Evolutionary conservation across 345 rosid genomes (phyloP), one percentile per base, ranked within the genome.

Genomic region (Dipteronia sinensis): DNA sequence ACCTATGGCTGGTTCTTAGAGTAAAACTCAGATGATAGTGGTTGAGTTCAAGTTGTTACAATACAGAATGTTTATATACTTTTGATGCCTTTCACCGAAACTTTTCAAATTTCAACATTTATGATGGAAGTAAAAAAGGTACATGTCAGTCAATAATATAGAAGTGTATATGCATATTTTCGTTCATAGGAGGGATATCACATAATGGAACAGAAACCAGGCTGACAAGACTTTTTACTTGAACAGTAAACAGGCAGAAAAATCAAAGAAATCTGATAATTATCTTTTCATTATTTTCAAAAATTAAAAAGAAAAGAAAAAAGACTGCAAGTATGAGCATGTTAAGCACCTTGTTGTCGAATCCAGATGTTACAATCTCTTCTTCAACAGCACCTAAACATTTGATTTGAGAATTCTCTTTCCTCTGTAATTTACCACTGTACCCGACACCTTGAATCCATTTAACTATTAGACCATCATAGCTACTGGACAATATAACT

Each of bases 401-500:
- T 81, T 95, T 95, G 20, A 95, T 92, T 81, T 93, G 97, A 53
- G 94, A 71, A 77, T 78, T 90, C 84, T 92, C 97, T 83, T 85
- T 88, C 86, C 96, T 89, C 78, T 75, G 91, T 78, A 95, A 78
- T 81, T 88, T 91, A 73, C 98, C 89, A 77, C 90, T 75, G 75
- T 87, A 93, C n/a, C 99, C 99, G 76, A 80, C 83, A 74, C 98
- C 98, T 79, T 86, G 93, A 85, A 90, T 80, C 99, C 99, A 95
- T 84, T 87, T 94, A 80, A 93, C 84, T 71, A 95, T 90, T 68
- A 93, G 79, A 72, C 99, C 99, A 79, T 95, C 99, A 75, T 95
- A 93, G 81, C 99, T 94, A 82, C 92, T 77, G 20, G 98, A 90
- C 67, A 94, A 77, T 77, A 92, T 83, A 65, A 85, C 83, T 81